Percentiles rank a stretch among this genome's conserved stretches.
phyloP scores from a whole-genome alignment of 805 yeast genomes.

The Candida bentonensis region DNA sequence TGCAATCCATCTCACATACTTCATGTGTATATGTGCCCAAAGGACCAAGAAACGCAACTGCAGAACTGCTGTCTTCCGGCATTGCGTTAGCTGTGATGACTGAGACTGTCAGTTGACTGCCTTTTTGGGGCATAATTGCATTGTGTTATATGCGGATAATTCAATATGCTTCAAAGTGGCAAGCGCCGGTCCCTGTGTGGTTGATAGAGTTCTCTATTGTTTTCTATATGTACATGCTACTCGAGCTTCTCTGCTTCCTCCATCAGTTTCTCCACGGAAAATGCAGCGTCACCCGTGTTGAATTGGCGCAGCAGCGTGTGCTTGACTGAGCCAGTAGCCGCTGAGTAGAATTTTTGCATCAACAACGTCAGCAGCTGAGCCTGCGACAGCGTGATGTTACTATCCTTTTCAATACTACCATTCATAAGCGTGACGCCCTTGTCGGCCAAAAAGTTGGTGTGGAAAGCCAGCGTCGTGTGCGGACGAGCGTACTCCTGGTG shows the following conservation, averaged over 20 bases:
- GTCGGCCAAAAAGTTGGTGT: slow-evolving; percentile 49
- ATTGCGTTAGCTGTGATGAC: not conserved
- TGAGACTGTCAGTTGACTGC: too few relatives aligned
- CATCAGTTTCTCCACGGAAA: slow-evolving; percentile 53
- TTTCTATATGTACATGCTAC: slow-evolving; percentile 7
- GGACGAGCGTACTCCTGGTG: slow-evolving; percentile 91
- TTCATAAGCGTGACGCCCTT: slow-evolving; percentile 70
- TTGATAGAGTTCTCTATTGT: too few relatives aligned
- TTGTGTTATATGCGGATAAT: too few relatives aligned
- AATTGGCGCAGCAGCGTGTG: slow-evolving; percentile 48
- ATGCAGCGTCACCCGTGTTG: slow-evolving; percentile 53
- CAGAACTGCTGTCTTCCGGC: slow-evolving; percentile 3
- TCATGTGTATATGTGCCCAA: slow-evolving; percentile 88
- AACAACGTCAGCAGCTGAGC: slow-evolving; percentile 47
- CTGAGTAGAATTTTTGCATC: slow-evolving; percentile 41
- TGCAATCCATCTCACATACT: slow-evolving; percentile 26
- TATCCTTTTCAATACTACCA: slow-evolving; percentile 64
- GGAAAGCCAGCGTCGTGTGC: slow-evolving; percentile 82
- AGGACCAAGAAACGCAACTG: slow-evolving; percentile 71
- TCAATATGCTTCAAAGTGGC: too few relatives aligned
- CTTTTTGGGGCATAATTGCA: too few relatives aligned
- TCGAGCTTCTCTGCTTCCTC: slow-evolving; percentile 65
- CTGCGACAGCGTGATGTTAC: slow-evolving; percentile 52
- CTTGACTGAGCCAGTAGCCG: slow-evolving; percentile 34
- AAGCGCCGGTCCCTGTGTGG: too few relatives aligned